Conservation (phyloP, 768 basidiomycete genomes). For the Trametes sanguinea region DNA sequence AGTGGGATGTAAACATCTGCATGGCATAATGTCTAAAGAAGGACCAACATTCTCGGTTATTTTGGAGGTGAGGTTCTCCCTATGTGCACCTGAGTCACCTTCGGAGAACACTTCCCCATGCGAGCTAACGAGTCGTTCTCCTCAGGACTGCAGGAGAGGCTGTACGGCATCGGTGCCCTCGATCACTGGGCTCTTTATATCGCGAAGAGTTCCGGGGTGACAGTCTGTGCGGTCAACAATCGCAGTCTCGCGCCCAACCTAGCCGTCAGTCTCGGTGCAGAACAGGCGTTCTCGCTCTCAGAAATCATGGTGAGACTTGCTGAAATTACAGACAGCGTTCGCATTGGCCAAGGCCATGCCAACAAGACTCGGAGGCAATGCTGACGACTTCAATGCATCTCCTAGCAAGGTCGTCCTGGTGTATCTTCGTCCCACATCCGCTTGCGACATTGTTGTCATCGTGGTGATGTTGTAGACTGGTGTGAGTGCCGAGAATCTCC, state of each 20-base stretch:
- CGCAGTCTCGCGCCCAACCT: slow-evolving; percentile 26
- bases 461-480: not conserved
- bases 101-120: too few species aligned
- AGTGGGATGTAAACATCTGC: too few species aligned
- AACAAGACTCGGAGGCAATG: too few species aligned
- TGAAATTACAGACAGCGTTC: not conserved
- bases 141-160: too few species aligned
- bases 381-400: not conserved
- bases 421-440: not conserved
- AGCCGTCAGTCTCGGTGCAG: slow-evolving; percentile 28
- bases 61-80: too few species aligned
- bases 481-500: not conserved
- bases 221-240: slow-evolving; percentile 29
- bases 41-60: too few species aligned
- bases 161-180: slow-evolving; percentile 19
- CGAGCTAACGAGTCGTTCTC: too few species aligned
- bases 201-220: slow-evolving; percentile 29
- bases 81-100: too few species aligned
- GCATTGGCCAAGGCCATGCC: not conserved
- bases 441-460: not conserved
- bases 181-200: slow-evolving; percentile 23
- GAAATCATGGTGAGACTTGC: slow-evolving; percentile 15
- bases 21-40: too few species aligned
- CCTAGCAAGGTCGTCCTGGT: not conserved
- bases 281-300: slow-evolving; percentile 22